Evolutionary conservation across 768 basidiomycete genomes (phyloP).

Genomic region (Podaxis sp.): DNA sequence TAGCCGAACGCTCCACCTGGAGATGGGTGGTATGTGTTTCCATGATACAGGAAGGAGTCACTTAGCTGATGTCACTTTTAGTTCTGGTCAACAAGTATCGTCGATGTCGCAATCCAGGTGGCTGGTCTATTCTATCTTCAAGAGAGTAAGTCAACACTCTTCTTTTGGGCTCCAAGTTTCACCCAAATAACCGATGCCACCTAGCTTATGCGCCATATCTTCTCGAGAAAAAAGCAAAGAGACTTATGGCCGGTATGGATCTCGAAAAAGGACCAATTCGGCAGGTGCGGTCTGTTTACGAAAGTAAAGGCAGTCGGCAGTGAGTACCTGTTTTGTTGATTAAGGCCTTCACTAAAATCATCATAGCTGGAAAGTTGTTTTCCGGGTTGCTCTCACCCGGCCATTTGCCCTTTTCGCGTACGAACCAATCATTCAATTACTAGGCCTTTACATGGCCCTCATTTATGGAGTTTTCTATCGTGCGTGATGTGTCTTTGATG

Average conservation of each 20-base stretch:
- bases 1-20: slow-evolving; percentile 65
- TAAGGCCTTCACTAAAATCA: background rate
- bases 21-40: slow-evolving; percentile 58
- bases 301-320: slow-evolving; percentile 40
- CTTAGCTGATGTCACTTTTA: slow-evolving; percentile 18
- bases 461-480: slow-evolving; percentile 62
- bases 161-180: background rate
- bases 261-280: slow-evolving; percentile 39
- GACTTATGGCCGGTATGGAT: slow-evolving; percentile 43
- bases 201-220: slow-evolving; percentile 44
- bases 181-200: slow-evolving; percentile 25
- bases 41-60: too few species aligned
- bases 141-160: slow-evolving; percentile 49
- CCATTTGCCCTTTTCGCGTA: slow-evolving; percentile 61
- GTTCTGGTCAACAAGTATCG: slow-evolving; percentile 69
- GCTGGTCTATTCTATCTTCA: slow-evolving; percentile 54
- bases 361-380: slow-evolving; percentile 48
- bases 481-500: slow-evolving; percentile 26
- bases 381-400: slow-evolving; percentile 54
- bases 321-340: slow-evolving; percentile 23
- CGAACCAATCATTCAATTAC: slow-evolving; percentile 68
- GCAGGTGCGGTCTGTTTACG: slow-evolving; percentile 48
- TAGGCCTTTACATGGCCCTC: slow-evolving; percentile 69
- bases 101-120: slow-evolving; percentile 51
- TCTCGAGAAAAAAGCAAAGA: slow-evolving; percentile 49